Evolutionary conservation across 306 rosid genomes (phyloP), one percentile per base, ranked within the genome.

Genomic region (Lathyrus tuberosus): DNA sequence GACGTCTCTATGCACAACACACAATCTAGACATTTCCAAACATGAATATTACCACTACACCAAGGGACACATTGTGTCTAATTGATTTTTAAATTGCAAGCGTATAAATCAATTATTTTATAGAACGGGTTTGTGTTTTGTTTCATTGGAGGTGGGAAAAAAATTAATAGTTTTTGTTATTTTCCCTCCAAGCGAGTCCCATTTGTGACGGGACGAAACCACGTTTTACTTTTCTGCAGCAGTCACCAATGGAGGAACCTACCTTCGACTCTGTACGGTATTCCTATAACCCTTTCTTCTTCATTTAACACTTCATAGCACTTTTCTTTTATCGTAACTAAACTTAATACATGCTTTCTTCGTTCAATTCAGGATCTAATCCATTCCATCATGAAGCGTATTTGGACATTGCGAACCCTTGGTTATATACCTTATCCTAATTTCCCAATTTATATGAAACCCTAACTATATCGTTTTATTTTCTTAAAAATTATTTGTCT

Each of bases 371-470:
- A 94, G 98, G 93, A 83, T 75, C 76, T 90, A 58, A 83, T 94
- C 51, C 83, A 79, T 71, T 83, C 86, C 67, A 80, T 94, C 79
- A 80, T 94, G 88, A 93, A 88, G 94, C 86, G 76, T 72, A 78
- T 88, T 37, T 94, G 91, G 95, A 78, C 76, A 73, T 71, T 76
- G 76, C 83, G 85, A 83, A 84, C 88, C 40, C 79, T 84, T 28
- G 96, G 98, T 93, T 51, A 10, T 66, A 31, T 3, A 14, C 37
- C 37, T 53, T 38, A 16, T 69, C 18, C 44, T 22, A 44, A 42
- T 33, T 15, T 37, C 13, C 18, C 28, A 8, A 1, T 14, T 28
- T 40, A 6, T 16, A 4, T 8, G 1, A 67, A 47, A 64, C 61
- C 8, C 30, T 64, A n/a, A 30, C 63, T n/a, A 26, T 10, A 44